These are phyloP conservation scores for Castanea sativa DNA, from an alignment of 306 rosid species.

Conservation along the genomic window DNA sequence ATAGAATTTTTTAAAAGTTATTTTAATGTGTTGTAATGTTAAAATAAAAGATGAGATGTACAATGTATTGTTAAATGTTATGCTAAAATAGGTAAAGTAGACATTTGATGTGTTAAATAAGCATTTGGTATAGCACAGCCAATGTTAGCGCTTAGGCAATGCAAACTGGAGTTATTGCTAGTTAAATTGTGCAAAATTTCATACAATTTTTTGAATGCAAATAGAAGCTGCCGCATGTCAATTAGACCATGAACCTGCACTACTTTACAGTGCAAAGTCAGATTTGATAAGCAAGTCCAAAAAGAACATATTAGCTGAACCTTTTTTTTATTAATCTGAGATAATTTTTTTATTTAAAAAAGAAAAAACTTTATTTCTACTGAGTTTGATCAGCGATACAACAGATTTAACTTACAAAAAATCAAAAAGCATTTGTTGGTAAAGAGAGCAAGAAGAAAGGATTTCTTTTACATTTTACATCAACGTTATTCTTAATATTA, in stretches of 20 bases:
- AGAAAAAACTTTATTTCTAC: neutral
- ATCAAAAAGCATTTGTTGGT: neutral
- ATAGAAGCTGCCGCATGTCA: neutral
- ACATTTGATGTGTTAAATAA: too few species aligned
- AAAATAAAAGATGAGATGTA: too few species aligned
- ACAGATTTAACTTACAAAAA: neutral
- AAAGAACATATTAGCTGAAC: neutral
- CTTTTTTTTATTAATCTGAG: too few species aligned
- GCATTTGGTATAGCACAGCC: too few species aligned
- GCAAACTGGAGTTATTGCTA: neutral
- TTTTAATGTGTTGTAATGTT: too few species aligned
- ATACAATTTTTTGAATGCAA: neutral
- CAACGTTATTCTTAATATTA: conserved; percentile 1
- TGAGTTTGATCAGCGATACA: neutral
- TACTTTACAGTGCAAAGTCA: neutral
- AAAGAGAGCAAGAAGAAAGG: neutral
- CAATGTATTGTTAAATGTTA: too few species aligned
- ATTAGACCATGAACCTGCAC: neutral
- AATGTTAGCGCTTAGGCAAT: too few species aligned
- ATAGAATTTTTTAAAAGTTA: too few species aligned
- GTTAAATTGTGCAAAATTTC: neutral
- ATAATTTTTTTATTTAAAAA: too few species aligned
- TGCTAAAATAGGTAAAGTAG: too few species aligned
- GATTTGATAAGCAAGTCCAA: neutral
- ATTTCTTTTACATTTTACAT: neutral